Conservation (phyloP, 1,284 basidiomycete genomes). For the Pisolithus thermaeus region DNA sequence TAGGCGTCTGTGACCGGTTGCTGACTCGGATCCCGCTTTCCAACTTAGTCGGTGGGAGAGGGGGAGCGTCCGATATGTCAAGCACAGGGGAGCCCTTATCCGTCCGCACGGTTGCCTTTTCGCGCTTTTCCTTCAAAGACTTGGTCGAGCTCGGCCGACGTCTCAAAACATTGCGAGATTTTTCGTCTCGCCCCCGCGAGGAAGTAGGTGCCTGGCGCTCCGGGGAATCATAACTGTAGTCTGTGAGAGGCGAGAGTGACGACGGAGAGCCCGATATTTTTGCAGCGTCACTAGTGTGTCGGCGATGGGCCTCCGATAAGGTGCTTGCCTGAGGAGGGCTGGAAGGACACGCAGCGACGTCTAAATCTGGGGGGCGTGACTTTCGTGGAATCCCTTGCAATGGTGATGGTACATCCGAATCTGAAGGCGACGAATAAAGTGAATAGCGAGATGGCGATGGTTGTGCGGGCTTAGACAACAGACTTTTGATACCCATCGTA, state of each 20-base stretch:
- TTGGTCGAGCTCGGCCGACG: constrained; percentile 37
- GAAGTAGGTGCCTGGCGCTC: constrained; percentile 2
- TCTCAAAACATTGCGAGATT: constrained; percentile 40
- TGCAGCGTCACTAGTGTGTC: constrained; percentile 14
- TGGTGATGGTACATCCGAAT: constrained; percentile 11
- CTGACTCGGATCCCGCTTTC: background rate
- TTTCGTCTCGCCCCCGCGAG: constrained; percentile 17
- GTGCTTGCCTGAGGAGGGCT: constrained; percentile 1
- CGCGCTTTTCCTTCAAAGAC: constrained; percentile 16
- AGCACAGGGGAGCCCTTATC: constrained; percentile 4
- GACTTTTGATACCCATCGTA: constrained; percentile 22
- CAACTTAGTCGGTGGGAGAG: background rate
- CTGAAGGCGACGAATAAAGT: constrained; percentile 15
- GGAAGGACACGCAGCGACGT: constrained; percentile 14
- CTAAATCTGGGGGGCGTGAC: constrained; percentile 19
- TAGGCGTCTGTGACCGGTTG: constrained; percentile 41
- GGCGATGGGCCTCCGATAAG: constrained; percentile 17
- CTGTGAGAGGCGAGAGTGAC: background rate
- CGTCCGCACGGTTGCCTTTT: constrained; percentile 3
- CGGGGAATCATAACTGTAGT: constrained; percentile 9
- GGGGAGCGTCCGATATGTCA: background rate
- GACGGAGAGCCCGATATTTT: constrained; percentile 2
- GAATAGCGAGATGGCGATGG: constrained; percentile 20
- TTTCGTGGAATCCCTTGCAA: constrained; percentile 8
- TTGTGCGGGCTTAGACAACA: constrained; percentile 16